Evolutionary conservation across 2,329 filamentous ascomycete genomes (phyloP).

Genomic region (Leptographium galeiforme): DNA sequence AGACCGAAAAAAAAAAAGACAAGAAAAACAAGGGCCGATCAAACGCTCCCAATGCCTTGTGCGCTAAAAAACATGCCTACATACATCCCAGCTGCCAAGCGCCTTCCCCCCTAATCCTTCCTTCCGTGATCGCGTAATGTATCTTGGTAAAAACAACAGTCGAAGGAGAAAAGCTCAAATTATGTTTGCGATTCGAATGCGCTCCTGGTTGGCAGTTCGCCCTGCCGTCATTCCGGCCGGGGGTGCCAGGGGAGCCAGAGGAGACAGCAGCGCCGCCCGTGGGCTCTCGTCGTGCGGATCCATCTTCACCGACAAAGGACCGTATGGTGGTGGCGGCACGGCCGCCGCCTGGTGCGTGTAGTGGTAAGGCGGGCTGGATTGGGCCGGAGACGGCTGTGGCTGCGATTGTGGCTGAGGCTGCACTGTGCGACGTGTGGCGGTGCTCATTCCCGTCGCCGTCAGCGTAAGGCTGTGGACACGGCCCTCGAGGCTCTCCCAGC

Average conservation of each 20-base stretch:
- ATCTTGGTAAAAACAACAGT: neutral
- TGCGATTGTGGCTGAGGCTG: slow-evolving; percentile 1
- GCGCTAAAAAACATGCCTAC: too few species aligned
- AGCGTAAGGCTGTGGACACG: slow-evolving; percentile 38
- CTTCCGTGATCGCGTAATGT: too few species aligned
- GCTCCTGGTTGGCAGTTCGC: slow-evolving; percentile 21
- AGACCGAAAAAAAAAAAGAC: neutral
- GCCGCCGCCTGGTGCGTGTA: slow-evolving; percentile 6
- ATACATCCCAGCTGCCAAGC: too few species aligned
- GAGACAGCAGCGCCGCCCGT: neutral
- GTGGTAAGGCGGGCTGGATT: neutral
- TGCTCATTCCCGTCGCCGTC: slow-evolving; percentile 3
- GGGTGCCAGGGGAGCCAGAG: neutral
- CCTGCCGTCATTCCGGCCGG: neutral
- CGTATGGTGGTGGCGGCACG: slow-evolving; percentile 4
- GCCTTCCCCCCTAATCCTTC: too few species aligned
- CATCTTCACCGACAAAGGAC: slow-evolving; percentile 15
- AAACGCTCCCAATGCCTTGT: too few species aligned
- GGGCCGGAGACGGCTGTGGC: neutral
- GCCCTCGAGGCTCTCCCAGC: slow-evolving; percentile 64
- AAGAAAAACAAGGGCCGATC: too few species aligned
- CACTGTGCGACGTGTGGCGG: neutral
- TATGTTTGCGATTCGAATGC: slow-evolving; percentile 32
- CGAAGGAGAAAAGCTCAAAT: slow-evolving; percentile 13
- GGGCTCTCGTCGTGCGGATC: slow-evolving; percentile 9